Percentiles rank a stretch among this genome's conserved stretches.
These are phyloP conservation scores for Plasmodium falciparum DNA, from an alignment of 169 alveolate genomes.

Conservation along the genomic window DNA sequence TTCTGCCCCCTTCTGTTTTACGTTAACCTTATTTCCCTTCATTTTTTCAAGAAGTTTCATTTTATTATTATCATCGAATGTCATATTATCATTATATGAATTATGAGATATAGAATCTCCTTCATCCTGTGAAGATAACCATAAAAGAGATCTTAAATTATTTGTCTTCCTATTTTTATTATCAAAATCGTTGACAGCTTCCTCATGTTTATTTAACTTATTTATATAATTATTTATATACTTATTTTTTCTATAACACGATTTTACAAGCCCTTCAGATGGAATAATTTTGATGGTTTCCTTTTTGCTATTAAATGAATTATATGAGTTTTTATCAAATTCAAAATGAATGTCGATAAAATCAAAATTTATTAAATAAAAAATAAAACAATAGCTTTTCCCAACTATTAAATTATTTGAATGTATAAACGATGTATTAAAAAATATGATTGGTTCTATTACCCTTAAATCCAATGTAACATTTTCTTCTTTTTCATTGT, in stretches of 20 bases:
- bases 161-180: neutral
- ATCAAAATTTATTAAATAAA: constrained; percentile 69
- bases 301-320: constrained; percentile 48
- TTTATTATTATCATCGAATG: neutral
- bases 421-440: constrained; percentile 72
- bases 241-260: constrained; percentile 64
- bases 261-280: constrained; percentile 49
- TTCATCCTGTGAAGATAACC: neutral
- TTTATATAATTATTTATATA: constrained; percentile 16
- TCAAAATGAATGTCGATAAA: constrained; percentile 61
- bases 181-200: neutral
- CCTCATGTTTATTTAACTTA: constrained; percentile 10
- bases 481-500: constrained; percentile 20
- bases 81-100: no score
- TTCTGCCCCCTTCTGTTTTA: no score
- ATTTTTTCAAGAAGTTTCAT: neutral
- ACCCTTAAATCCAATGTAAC: constrained; percentile 23
- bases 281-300: constrained; percentile 65
- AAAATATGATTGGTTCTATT: constrained; percentile 52
- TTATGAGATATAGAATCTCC: no score
- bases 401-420: constrained; percentile 61
- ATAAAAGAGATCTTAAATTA: neutral
- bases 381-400: constrained; percentile 64
- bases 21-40: neutral
- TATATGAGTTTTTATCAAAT: constrained; percentile 68